These are phyloP conservation scores for Ascochyta pisi DNA, from an alignment of 2,329 filamentous ascomycete species.

Conservation along the genomic window DNA sequence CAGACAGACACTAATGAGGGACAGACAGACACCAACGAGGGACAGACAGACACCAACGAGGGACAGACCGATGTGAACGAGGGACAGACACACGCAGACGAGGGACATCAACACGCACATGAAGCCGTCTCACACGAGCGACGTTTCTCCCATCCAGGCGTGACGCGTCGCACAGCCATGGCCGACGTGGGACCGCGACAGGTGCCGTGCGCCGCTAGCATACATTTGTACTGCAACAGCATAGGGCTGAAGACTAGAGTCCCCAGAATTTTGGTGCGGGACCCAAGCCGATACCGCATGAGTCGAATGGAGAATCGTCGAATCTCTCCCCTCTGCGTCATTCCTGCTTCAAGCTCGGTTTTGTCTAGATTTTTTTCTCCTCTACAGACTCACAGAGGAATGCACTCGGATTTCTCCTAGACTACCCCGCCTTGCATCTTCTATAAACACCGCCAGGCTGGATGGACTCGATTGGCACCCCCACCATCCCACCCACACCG, in stretches of 20 bases:
- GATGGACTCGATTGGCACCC: constrained; percentile 14
- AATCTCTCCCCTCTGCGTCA: constrained; percentile 29
- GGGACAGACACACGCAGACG: neutral
- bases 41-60: too few relatives aligned
- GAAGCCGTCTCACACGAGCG: too few relatives aligned
- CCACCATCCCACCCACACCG: neutral
- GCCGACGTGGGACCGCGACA: neutral
- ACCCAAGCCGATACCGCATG: constrained; percentile 42
- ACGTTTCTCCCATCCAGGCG: neutral
- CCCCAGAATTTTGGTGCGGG: constrained; percentile 28
- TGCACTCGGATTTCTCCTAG: constrained; percentile 3
- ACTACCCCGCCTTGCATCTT: neutral
- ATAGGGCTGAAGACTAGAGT: constrained; percentile 29
- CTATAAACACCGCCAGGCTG: neutral
- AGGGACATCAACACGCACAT: too few relatives aligned
- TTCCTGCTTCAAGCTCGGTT: constrained; percentile 8
- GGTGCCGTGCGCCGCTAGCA: too few relatives aligned
- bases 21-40: too few relatives aligned
- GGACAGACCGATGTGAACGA: too few relatives aligned
- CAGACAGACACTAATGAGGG: neutral
- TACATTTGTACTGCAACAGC: constrained; percentile 14
- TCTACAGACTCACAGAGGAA: constrained; percentile 6
- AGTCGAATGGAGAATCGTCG: constrained; percentile 16
- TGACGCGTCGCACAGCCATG: constrained; percentile 25
- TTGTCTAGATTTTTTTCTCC: neutral